A percentile compares a stretch with the other conserved stretches of the same genome.
Conservation (phyloP, 805 yeast species). For the Candida xyloterini region DNA sequence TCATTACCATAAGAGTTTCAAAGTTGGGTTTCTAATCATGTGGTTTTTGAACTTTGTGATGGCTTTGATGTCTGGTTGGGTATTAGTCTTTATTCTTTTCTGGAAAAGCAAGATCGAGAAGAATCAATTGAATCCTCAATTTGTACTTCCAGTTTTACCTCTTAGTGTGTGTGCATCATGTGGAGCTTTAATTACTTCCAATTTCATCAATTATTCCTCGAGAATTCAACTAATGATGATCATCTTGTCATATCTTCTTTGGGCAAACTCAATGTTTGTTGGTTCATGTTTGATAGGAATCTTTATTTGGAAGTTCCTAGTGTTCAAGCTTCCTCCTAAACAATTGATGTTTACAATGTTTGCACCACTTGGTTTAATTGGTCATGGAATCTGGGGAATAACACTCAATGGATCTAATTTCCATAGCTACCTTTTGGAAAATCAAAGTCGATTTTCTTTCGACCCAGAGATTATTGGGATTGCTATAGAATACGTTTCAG, state of each 20-base stretch:
- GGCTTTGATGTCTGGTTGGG: constrained; percentile 58
- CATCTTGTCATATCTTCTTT: constrained; percentile 51
- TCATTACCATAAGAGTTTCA: constrained; percentile 28
- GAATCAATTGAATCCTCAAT: constrained; percentile 47
- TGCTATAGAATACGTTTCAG: constrained; percentile 11
- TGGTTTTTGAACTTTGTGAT: constrained; percentile 68
- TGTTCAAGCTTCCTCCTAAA: constrained; percentile 56
- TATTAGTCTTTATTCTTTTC: constrained; percentile 48
- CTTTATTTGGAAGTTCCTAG: constrained; percentile 56
- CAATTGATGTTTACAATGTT: constrained; percentile 56
- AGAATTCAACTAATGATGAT: constrained; percentile 50
- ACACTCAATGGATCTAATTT: constrained; percentile 33
- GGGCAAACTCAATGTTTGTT: constrained; percentile 67
- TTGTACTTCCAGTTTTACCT: constrained; percentile 74
- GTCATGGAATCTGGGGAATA: constrained; percentile 78
- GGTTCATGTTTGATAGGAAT: constrained; percentile 56
- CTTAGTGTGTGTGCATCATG: constrained; percentile 67
- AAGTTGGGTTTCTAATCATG: constrained; percentile 43
- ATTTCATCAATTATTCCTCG: constrained; percentile 36
- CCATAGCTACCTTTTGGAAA: constrained; percentile 8
- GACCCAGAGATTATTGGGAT: constrained; percentile 12
- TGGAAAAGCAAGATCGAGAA: constrained; percentile 35
- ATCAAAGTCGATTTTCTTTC: background rate
- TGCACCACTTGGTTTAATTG: constrained; percentile 75
- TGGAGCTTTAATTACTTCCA: constrained; percentile 52